These are phyloP conservation scores for Sonneratia alba DNA, from an alignment of 345 rosid genomes.

Conservation along the genomic window DNA sequence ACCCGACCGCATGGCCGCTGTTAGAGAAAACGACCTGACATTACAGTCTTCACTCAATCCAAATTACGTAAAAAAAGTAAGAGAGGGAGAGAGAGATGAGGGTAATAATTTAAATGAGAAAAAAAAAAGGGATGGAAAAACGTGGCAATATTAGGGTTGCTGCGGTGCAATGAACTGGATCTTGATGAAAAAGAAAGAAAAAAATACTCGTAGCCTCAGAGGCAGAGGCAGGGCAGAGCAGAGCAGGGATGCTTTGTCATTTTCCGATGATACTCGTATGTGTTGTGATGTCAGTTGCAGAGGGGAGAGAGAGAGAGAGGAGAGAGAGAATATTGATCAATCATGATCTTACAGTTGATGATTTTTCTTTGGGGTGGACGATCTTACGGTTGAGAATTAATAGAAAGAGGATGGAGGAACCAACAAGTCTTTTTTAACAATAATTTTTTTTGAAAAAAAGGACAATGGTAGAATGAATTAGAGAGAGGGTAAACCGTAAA, in stretches of 20 bases:
- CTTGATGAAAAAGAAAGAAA: too few species aligned
- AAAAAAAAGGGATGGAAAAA: not conserved
- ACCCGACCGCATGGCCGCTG: too few species aligned
- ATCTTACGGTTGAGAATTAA: not conserved
- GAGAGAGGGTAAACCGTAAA: too few species aligned
- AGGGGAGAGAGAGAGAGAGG: not conserved
- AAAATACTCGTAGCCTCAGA: not conserved
- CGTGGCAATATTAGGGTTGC: not conserved
- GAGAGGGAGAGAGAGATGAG: too few species aligned
- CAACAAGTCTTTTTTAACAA: too few species aligned
- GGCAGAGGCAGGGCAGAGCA: not conserved
- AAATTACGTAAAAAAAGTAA: too few species aligned
- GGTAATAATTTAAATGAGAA: too few species aligned
- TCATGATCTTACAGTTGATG: not conserved
- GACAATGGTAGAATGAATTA: too few species aligned
- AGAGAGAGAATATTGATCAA: not conserved
- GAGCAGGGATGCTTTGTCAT: not conserved
- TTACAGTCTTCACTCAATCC: not conserved
- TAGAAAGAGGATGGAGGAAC: not conserved
- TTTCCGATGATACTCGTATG: not conserved
- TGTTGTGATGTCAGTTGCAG: not conserved
- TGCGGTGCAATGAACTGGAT: not conserved
- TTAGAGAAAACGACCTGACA: too few species aligned
- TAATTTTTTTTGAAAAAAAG: not conserved
- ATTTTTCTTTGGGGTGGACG: too few species aligned